Evolutionary conservation across 176 grass and related monocot species (phyloP).

Genomic region (Oryza rufipogon): DNA sequence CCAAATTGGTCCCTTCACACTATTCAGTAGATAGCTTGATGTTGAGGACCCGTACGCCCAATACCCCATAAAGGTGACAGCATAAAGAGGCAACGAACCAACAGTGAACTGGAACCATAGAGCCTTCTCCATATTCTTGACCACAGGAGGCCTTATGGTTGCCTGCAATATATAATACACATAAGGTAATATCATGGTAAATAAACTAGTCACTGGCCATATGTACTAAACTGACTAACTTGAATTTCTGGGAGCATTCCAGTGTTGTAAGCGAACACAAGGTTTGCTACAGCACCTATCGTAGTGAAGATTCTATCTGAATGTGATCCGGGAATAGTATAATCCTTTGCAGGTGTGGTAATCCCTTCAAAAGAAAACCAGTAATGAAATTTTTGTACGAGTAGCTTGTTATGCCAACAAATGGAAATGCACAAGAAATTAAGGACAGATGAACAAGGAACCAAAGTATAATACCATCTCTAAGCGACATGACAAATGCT

Average conservation of each 20-base stretch:
- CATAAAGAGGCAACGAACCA: slow-evolving; percentile 54
- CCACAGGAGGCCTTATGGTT: slow-evolving; percentile 56
- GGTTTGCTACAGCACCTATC: slow-evolving; percentile 61
- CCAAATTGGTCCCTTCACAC: slow-evolving; percentile 61
- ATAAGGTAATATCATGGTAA: background rate
- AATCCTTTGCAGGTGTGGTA: slow-evolving; percentile 47
- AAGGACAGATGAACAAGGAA: background rate
- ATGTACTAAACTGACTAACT: slow-evolving; percentile 14
- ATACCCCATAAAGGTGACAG: slow-evolving; percentile 61
- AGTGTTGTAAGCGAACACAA: slow-evolving; percentile 79
- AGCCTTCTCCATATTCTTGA: slow-evolving; percentile 76
- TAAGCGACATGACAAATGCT: slow-evolving; percentile 52
- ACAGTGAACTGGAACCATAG: slow-evolving; percentile 72
- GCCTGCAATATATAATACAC: slow-evolving; percentile 39
- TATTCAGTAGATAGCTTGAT: slow-evolving; percentile 66
- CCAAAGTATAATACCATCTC: slow-evolving; percentile 48
- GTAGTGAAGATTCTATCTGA: slow-evolving; percentile 49
- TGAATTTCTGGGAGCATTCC: slow-evolving; percentile 86
- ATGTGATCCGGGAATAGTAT: slow-evolving; percentile 54
- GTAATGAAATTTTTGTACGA: background rate
- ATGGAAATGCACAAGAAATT: background rate
- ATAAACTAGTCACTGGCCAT: background rate
- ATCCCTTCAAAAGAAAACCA: slow-evolving; percentile 39
- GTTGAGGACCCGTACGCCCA: slow-evolving; percentile 79
- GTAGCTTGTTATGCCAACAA: background rate